Evolutionary conservation across 345 rosid species (phyloP).

Genomic region (Lagerstroemia speciosa): DNA sequence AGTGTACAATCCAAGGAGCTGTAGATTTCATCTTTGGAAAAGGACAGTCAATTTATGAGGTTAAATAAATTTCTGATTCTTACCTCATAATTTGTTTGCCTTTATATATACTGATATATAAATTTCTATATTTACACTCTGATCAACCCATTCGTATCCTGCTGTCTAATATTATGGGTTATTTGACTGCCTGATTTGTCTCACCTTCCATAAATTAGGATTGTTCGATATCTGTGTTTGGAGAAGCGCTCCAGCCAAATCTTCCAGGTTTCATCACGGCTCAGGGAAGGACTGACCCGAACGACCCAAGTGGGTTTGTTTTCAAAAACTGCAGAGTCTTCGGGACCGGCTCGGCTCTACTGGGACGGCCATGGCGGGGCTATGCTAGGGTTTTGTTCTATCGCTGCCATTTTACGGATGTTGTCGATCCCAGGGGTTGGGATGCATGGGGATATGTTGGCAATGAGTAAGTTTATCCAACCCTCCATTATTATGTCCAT

Average conservation of each 20-base stretch:
- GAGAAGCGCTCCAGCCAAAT: conserved; percentile 22
- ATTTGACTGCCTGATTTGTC: not conserved
- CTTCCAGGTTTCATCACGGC: conserved; percentile 45
- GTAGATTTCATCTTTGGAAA: conserved; percentile 80
- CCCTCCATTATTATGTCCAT: too few species aligned
- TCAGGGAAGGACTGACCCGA: conserved; percentile 33
- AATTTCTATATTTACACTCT: too few species aligned
- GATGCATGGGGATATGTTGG: conserved; percentile 27
- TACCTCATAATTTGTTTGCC: not conserved
- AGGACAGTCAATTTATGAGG: conserved; percentile 78
- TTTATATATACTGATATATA: not conserved
- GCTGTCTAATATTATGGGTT: not conserved
- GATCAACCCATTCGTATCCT: too few species aligned
- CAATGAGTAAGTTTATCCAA: conserved; percentile 22
- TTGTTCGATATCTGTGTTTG: conserved; percentile 41
- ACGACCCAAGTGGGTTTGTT: conserved; percentile 40
- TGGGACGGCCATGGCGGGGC: conserved; percentile 58
- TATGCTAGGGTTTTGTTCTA: conserved; percentile 46
- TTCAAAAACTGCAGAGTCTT: conserved; percentile 38
- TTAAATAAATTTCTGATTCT: conserved; percentile 5
- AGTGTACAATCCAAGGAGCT: conserved; percentile 64
- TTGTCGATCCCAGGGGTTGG: conserved; percentile 40
- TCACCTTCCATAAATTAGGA: conserved; percentile 13
- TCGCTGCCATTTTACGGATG: conserved; percentile 17
- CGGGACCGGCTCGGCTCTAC: conserved; percentile 26